Evolutionary conservation across 202 grass and related monocot species (phyloP), one percentile per base, ranked within the genome.

Genomic region (Elaeis oleifera): DNA sequence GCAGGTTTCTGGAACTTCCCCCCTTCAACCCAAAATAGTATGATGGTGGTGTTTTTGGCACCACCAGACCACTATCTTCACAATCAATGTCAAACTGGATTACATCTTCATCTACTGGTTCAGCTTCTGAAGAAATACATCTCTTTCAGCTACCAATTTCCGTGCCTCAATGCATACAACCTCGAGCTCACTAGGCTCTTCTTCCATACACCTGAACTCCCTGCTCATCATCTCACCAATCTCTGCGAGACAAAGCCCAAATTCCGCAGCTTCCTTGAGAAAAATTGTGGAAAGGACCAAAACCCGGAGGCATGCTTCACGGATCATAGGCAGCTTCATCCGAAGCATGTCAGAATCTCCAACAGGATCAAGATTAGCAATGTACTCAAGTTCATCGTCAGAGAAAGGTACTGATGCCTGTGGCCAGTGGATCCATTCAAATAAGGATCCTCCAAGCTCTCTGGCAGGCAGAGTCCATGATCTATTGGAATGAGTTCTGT

Each of bases 381-480:
- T 87, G 64, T 95, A 95, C 17, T 81, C 80, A 1, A 95, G 83
- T 71, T 95, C 85, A 58, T 95, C 85, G 57, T 95, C 80, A 0
- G 90, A 81, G 66, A 95, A 95, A 14, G 83, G 85, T 18, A 89
- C 71, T 0, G 85, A 95, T 0, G 90, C 71, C 36, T 95, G 90
- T 13, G 85, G 85, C 90, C 90, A 95, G 18, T 95, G 90, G 28
- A 95, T 95, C 90, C 90, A 95, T 67, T 95, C 85, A 0, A 95
- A 57, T 95, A 95, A 11, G 90, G 90, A 71, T 95, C 90, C 80
- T 90, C 90, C 69, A 95, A 81, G 23, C 75, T 85, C 75, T 95
- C 90, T 6, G 90, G 90, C 53, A 95, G 58, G 72, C 90, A 90
- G 23, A 87, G 44, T 14, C 86, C 90, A 77, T 95, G 90, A 62